Evolutionary conservation across 768 basidiomycete species (phyloP).

Genomic region (Hypholoma sublateritium): DNA sequence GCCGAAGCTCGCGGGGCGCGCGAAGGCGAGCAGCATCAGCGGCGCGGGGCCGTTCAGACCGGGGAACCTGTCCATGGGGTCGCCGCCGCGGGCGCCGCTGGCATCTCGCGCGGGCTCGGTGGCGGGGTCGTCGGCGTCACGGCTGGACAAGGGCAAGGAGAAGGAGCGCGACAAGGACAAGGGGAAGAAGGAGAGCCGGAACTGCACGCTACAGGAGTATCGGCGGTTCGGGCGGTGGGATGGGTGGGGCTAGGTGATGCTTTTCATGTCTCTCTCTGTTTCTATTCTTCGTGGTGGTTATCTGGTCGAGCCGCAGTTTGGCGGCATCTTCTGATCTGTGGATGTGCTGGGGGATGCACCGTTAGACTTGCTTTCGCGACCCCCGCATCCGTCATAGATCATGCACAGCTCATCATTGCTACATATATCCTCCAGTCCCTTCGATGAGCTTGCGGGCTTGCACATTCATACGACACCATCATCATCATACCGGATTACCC

Average conservation of each 20-base stretch:
- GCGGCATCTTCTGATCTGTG: too few species aligned
- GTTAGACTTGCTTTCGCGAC: too few species aligned
- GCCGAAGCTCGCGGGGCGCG: slow-evolving; percentile 34
- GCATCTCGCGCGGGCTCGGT: slow-evolving; percentile 41
- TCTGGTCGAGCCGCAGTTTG: too few species aligned
- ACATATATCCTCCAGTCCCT: too few species aligned
- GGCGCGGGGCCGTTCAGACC: slow-evolving; percentile 6
- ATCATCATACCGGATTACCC: neutral
- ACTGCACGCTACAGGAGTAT: slow-evolving; percentile 75
- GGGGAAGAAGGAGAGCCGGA: slow-evolving; percentile 52
- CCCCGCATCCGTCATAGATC: too few species aligned
- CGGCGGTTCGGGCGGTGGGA: slow-evolving; percentile 87
- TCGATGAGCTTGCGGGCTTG: too few species aligned
- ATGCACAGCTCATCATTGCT: too few species aligned
- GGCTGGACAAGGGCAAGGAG: slow-evolving; percentile 61
- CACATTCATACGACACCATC: too few species aligned
- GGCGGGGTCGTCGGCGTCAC: slow-evolving; percentile 53
- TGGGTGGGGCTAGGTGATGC: slow-evolving; percentile 62
- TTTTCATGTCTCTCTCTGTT: neutral
- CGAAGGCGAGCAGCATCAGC: slow-evolving; percentile 6
- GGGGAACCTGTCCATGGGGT: slow-evolving; percentile 23
- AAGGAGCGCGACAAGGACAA: slow-evolving; percentile 55
- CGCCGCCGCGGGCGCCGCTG: slow-evolving; percentile 42
- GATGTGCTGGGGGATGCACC: too few species aligned
- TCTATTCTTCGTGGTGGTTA: too few species aligned